Percentiles rank a stretch among this genome's conserved stretches.
Conservation (phyloP, 805 yeast species). For the Lipomyces spencermartinsiae region DNA sequence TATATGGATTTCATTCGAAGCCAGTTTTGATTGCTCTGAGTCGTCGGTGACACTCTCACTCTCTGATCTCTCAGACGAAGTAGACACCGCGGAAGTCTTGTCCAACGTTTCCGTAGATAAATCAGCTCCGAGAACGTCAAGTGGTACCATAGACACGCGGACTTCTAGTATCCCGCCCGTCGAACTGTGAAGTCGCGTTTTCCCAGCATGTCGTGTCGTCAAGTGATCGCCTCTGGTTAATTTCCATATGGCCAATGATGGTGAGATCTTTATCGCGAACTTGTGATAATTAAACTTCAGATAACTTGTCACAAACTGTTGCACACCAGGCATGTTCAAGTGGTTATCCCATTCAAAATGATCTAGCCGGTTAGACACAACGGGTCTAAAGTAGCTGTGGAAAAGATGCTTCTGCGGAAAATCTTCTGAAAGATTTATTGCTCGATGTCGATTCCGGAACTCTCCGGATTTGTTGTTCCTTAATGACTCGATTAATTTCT, state of each 20-base stretch:
- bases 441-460: slow-evolving; percentile 24
- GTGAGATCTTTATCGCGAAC: slow-evolving; percentile 15
- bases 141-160: slow-evolving; percentile 13
- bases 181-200: background rate
- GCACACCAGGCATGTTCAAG: background rate
- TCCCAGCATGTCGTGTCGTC: background rate
- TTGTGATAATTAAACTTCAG: background rate
- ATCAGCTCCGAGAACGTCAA: slow-evolving; percentile 9
- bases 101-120: background rate
- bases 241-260: slow-evolving; percentile 10
- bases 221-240: slow-evolving; percentile 5
- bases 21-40: background rate
- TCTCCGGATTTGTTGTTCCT: slow-evolving; percentile 21
- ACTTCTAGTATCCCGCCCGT: slow-evolving; percentile 12
- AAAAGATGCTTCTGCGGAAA: slow-evolving; percentile 32
- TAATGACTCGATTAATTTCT: slow-evolving; percentile 19
- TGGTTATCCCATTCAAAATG: slow-evolving; percentile 14
- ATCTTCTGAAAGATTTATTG: slow-evolving; percentile 28
- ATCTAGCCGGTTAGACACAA: slow-evolving; percentile 9
- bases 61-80: background rate
- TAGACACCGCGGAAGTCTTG: background rate
- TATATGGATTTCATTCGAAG: background rate
- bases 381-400: slow-evolving; percentile 30
- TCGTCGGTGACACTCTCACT: slow-evolving; percentile 1
- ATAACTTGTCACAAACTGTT: background rate